phyloP scores from a whole-genome alignment of 2,329 filamentous ascomycete genomes.

The Chaetomium sp. region DNA sequence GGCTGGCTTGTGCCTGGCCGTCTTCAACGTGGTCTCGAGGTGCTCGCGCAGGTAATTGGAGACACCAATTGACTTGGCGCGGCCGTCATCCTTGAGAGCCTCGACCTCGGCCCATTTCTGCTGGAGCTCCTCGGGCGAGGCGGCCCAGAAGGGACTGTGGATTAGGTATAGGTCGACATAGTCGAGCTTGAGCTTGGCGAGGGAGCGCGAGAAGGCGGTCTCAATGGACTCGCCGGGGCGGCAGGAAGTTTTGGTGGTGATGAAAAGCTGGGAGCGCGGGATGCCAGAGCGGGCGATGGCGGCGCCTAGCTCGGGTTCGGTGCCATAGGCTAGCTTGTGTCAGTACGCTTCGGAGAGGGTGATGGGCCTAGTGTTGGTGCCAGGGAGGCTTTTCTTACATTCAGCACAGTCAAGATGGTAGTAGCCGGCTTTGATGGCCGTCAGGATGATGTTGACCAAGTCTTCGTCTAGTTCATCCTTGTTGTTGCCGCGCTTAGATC shows the following conservation, averaged over 20 bases:
- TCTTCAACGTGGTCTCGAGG: constrained; percentile 49
- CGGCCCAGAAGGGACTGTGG: constrained; percentile 50
- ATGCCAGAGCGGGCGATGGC: constrained; percentile 63
- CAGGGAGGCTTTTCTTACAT: constrained; percentile 33
- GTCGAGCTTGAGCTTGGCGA: constrained; percentile 59
- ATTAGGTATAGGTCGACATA: constrained; percentile 68
- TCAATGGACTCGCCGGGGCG: constrained; percentile 31
- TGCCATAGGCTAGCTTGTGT: constrained; percentile 45
- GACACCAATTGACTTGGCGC: constrained; percentile 65
- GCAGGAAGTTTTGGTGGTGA: constrained; percentile 54
- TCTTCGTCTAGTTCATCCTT: constrained; percentile 49
- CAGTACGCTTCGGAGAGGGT: background rate
- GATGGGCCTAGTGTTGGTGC: background rate
- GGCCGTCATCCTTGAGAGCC: constrained; percentile 59
- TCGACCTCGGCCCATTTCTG: constrained; percentile 54
- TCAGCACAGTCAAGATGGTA: constrained; percentile 70
- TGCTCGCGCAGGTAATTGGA: constrained; percentile 62
- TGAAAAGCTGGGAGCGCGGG: constrained; percentile 61
- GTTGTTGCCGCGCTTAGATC: constrained; percentile 47
- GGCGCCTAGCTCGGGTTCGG: constrained; percentile 63
- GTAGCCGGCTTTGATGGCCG: constrained; percentile 63
- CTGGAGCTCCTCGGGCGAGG: constrained; percentile 47
- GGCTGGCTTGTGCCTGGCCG: constrained; percentile 56
- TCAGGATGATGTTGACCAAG: constrained; percentile 44
- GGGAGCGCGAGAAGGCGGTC: constrained; percentile 51